Conservation (phyloP, 2,329 filamentous ascomycete species). For the Penicillium sp. region DNA sequence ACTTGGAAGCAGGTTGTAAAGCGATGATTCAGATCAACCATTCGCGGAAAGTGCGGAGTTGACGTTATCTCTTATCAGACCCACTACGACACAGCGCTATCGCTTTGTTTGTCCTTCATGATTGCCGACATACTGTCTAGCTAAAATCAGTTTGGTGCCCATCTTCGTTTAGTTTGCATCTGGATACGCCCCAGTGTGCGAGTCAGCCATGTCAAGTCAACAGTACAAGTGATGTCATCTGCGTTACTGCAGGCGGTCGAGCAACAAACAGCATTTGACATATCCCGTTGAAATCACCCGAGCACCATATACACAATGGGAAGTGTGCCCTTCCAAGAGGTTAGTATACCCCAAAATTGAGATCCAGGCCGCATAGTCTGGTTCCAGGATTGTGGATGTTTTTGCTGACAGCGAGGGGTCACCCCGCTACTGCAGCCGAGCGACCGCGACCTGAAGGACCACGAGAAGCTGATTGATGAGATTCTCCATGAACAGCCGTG, state of each 20-base stretch:
- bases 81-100: slow-evolving; percentile 4
- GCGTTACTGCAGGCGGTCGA: slow-evolving; percentile 9
- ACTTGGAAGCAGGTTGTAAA: neutral
- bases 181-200: neutral
- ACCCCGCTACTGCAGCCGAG: neutral
- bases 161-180: neutral
- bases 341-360: neutral
- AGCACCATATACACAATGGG: slow-evolving; percentile 3
- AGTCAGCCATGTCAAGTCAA: slow-evolving; percentile 6
- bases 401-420: neutral
- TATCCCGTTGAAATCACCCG: neutral
- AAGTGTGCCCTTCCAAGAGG: neutral
- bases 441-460: slow-evolving; percentile 3
- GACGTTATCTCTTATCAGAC: slow-evolving; percentile 18
- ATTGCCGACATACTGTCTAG: slow-evolving; percentile 1
- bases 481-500: slow-evolving; percentile 8
- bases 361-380: neutral
- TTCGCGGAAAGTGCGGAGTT: slow-evolving; percentile 1
- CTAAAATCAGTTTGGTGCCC: neutral
- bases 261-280: slow-evolving; percentile 2
- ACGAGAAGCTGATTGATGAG: slow-evolving; percentile 8
- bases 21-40: neutral
- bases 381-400: neutral
- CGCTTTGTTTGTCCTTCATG: neutral
- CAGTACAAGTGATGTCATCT: slow-evolving; percentile 21